Base-by-base conservation (phyloP, 2,329 filamentous ascomycete genomes). In the Mollisia scopiformis region DNA sequence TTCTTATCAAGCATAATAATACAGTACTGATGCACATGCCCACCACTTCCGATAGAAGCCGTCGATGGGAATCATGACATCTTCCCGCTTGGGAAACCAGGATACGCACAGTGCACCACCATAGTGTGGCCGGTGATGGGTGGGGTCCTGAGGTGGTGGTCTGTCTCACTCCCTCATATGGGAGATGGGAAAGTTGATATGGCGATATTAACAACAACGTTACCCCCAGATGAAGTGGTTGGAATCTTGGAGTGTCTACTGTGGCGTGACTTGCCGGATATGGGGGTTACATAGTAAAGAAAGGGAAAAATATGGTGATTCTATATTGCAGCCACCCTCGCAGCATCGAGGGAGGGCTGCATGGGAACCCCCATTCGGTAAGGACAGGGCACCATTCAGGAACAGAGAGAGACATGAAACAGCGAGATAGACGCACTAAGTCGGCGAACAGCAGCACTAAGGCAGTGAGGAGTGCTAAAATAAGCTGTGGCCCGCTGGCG, bases 371-470 rank as follows among this genome's bases (percentile, higher is more conserved):
- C 35, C 35, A 54, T 61, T 28, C 28, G 57, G 61, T 30, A 63
- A 60, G 58, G 58, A 53, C 58, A 61, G 62, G n/a, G 58, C 58
- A 63, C 58, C 33, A 56, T 57, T 56, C 62, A 64, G 62, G 62
- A 64, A 64, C 62, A 28, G 37, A 51, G n/a, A 31, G 43, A 46
- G 23, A 37, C 56, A 35, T 61, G 55, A 61, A 61, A 64, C 62
- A 37, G 52, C 27, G 49, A 14, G 19, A 25, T 33, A 10, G 21
- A 28, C 1, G 28, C 19, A n/a, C 49, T 33, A n/a, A n/a, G n/a
- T n/a, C n/a, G n/a, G n/a, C n/a, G n/a, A n/a, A n/a, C n/a, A n/a
- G 43, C 37, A 39, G 37, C n/a, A 39, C 37, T 7, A 11, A 21
- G 37, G 3, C 37, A 14, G 16, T 41, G 14, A 10, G 31, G 10